Evolutionary conservation across 2,329 filamentous ascomycete species (phyloP), one percentile per base, ranked within the genome.

Genomic region (Colletotrichum sp.): DNA sequence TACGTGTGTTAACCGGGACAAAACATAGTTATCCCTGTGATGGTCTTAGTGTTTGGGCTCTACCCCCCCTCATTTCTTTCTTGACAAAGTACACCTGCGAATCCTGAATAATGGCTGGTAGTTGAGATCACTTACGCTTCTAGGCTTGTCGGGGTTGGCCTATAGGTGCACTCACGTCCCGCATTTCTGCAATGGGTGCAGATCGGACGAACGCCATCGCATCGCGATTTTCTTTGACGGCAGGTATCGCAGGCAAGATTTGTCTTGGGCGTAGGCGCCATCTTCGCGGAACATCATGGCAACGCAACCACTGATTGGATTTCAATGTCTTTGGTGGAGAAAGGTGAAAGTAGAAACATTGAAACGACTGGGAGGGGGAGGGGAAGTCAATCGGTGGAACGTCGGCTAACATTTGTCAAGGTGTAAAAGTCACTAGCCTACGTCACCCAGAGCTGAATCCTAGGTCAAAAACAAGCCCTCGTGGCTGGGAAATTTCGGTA

Each of bases 231-330:
- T n/a, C 71, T 48, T 16, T 68, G 64, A 27, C 71, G 63, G 39
- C 71, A 73, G 12, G 63, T 68, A 48, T 73, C 71, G 65, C 71
- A 73, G n/a, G 71, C 71, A n/a, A 73, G 71, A 52, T 68, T 60
- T 13, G 71, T 73, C 64, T 73, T 73, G 22, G 61, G 57, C 15
- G 57, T 61, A 28, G 57, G 57, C 25, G 57, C 57, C 57, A 61
- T 61, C 57, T 30, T 32, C 57, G 57, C 57, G 27, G 32, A 19
- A 60, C 22, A 61, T 59, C 55, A 27, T 59, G 55, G 55, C 52
- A 57, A 57, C 22, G 39, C 39, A 44, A 44, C 5, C 44, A 48
- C 44, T 48, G 44, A 48, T 59, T 25, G 55, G 55, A 59, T 28
- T 59, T 59, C 27, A 25, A 59, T n/a, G 25, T 25, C 16, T 59